Conservation (phyloP, 2,329 filamentous ascomycete genomes). For the Penicillium sp. region DNA sequence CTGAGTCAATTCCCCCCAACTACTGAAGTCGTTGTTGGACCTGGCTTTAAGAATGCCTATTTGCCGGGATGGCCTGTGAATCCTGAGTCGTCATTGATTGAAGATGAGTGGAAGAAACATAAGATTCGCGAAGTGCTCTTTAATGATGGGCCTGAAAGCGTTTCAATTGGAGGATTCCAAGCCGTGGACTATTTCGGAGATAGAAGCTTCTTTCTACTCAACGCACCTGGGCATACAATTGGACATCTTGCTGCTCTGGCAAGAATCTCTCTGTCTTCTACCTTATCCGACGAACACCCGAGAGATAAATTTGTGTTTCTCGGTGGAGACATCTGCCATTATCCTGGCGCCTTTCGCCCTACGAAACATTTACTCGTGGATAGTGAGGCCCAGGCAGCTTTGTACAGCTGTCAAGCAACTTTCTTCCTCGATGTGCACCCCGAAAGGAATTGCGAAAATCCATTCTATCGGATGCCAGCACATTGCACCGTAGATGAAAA, state of each 20-base stretch:
- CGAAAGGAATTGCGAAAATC: not conserved
- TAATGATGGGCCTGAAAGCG: not conserved
- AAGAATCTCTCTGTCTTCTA: not conserved
- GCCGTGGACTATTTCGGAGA: constrained; percentile 1
- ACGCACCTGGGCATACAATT: constrained; percentile 3
- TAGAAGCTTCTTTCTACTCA: constrained; percentile 3
- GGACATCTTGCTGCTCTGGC: constrained; percentile 1
- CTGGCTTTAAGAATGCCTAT: not conserved
- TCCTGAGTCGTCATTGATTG: not conserved
- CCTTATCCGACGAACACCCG: not conserved
- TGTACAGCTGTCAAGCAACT: not conserved
- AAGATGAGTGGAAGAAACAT: not conserved
- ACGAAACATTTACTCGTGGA: not conserved
- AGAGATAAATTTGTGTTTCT: constrained; percentile 1
- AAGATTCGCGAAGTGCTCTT: not conserved
- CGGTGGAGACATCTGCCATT: constrained; percentile 2
- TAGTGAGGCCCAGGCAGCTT: not conserved
- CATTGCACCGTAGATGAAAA: not conserved
- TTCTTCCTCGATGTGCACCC: constrained; percentile 1
- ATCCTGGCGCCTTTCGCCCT: not conserved
- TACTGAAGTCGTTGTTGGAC: not conserved
- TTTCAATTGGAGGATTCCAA: not conserved
- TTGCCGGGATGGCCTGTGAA: not conserved
- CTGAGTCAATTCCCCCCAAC: not conserved
- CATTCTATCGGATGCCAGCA: not conserved